A percentile compares a stretch with the other conserved stretches of the same genome.
These are phyloP conservation scores for Giardia duodenalis DNA, from an alignment of 208 protist genomes.

Conservation along the genomic window DNA sequence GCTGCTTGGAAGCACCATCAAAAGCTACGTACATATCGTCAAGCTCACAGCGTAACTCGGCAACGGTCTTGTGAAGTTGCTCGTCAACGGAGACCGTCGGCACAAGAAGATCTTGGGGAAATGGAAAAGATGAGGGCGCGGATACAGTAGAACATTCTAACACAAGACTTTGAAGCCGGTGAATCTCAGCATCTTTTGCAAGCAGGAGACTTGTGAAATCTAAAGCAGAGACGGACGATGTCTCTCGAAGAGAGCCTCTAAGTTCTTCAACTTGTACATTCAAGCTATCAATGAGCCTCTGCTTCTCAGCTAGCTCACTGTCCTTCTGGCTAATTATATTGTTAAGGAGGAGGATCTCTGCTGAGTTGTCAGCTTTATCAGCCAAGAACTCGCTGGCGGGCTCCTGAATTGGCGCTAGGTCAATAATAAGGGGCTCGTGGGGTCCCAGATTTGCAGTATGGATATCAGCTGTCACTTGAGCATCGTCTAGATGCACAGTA, in stretches of 20 bases:
- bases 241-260: background rate
- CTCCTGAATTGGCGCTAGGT: too few relatives aligned
- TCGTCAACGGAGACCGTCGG: background rate
- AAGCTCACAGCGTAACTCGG: background rate
- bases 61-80: background rate
- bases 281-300: background rate
- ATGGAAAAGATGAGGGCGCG: background rate
- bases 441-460: too few relatives aligned
- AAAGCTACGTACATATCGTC: background rate
- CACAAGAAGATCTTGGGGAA: background rate
- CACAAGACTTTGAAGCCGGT: background rate
- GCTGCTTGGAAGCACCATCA: background rate
- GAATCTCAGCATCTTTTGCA: background rate
- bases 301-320: background rate
- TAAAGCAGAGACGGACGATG: background rate
- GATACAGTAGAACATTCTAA: too few relatives aligned
- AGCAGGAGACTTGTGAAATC: background rate
- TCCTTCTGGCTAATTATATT: background rate
- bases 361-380: background rate
- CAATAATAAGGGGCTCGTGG: too few relatives aligned
- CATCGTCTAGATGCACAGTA: background rate
- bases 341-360: background rate
- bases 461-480: too few relatives aligned
- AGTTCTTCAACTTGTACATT: background rate
- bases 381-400: too few relatives aligned